These are phyloP conservation scores for Colletotrichum neosansevieriae DNA, from an alignment of 2,329 filamentous ascomycete species.

Conservation along the genomic window DNA sequence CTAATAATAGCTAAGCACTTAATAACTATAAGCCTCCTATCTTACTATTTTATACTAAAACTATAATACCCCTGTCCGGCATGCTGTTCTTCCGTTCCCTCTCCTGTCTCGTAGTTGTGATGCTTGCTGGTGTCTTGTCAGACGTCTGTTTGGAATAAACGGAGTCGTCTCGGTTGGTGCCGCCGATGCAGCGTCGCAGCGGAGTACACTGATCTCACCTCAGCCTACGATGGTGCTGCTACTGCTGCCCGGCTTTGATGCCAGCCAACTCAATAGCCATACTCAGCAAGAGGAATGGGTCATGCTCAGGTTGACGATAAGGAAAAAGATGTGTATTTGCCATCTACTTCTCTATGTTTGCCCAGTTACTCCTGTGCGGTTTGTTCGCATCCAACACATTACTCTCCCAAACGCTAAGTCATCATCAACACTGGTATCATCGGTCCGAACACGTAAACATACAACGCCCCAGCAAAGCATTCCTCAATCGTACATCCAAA, in stretches of 20 bases:
- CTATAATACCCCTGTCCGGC: not conserved
- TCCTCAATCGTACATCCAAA: not conserved
- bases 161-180: not conserved
- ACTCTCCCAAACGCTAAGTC: not conserved
- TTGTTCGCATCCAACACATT: not conserved
- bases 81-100: not conserved
- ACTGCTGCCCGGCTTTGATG: not conserved
- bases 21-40: too few relatives aligned
- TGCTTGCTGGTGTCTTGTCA: not conserved
- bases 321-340: not conserved
- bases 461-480: not conserved
- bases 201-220: slow-evolving; percentile 1
- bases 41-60: too few relatives aligned
- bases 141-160: not conserved
- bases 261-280: not conserved
- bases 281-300: not conserved
- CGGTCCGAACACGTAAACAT: not conserved
- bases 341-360: not conserved
- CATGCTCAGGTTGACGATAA: not conserved
- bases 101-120: not conserved
- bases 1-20: too few relatives aligned
- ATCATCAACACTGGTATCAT: not conserved
- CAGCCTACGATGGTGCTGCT: not conserved
- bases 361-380: not conserved
- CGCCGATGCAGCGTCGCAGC: too few relatives aligned